phyloP scores from a whole-genome alignment of 768 basidiomycete genomes.

The Hirschioporus abietinus region DNA sequence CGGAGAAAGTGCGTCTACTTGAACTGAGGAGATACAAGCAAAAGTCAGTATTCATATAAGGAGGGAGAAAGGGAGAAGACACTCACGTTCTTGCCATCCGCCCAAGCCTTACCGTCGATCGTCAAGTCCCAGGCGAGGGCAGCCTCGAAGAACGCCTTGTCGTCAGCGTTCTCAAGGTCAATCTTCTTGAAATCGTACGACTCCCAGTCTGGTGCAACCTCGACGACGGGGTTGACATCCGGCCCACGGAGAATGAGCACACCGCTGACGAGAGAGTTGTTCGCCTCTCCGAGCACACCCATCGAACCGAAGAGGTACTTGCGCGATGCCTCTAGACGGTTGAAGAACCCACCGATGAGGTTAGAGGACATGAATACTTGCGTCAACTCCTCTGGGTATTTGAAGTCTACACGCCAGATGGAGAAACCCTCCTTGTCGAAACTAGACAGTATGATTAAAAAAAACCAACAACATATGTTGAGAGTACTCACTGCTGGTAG shows the following conservation, averaged over 20 bases:
- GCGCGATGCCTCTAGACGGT: conserved; percentile 94
- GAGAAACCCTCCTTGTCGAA: conserved; percentile 89
- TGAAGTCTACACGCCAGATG: conserved; percentile 90
- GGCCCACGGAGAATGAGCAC: conserved; percentile 78
- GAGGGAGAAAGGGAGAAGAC: conserved; percentile 2
- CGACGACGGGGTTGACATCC: conserved; percentile 63
- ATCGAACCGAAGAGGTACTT: conserved; percentile 94
- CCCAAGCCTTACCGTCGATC: conserved; percentile 86
- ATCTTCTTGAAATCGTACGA: conserved; percentile 77
- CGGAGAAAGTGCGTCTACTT: conserved; percentile 17
- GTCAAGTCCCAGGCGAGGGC: conserved; percentile 93
- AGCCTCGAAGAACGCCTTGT: conserved; percentile 90
- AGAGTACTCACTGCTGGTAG: conserved; percentile 74
- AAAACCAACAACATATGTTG: neutral
- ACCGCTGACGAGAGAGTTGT: conserved; percentile 79
- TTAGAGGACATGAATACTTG: conserved; percentile 93
- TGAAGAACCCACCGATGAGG: conserved; percentile 93
- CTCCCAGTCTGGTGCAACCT: conserved; percentile 88
- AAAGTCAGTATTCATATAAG: conserved; percentile 2
- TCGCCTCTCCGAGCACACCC: conserved; percentile 79
- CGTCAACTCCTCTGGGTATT: conserved; percentile 93
- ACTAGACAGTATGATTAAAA: conserved; percentile 34
- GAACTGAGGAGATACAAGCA: conserved; percentile 19
- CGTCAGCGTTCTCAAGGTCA: conserved; percentile 63
- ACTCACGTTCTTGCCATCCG: conserved; percentile 85